Evolutionary conservation across 2,329 filamentous ascomycete genomes (phyloP).

Genomic region (Chalaropsis ovoidea): DNA sequence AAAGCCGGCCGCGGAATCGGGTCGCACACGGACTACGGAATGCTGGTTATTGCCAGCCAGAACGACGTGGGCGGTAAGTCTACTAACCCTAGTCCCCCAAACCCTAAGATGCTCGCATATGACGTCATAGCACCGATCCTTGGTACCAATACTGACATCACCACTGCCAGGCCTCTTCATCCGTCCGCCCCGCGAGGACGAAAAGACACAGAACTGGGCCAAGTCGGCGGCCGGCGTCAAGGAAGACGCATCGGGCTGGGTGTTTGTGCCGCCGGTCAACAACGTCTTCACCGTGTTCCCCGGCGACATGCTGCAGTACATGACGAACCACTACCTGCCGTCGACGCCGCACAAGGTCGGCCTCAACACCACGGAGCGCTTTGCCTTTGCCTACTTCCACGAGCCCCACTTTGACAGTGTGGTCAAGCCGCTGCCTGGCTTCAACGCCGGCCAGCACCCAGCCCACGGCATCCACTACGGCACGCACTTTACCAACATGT

Average conservation of each 20-base stretch:
- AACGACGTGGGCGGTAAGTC: constrained; percentile 39
- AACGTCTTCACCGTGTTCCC: constrained; percentile 43
- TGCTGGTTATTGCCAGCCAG: constrained; percentile 43
- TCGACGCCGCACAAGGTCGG: constrained; percentile 44
- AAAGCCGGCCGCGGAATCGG: constrained; percentile 42
- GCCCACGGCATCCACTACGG: constrained; percentile 41
- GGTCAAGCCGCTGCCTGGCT: constrained; percentile 36
- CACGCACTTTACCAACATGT: constrained; percentile 45
- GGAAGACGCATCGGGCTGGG: constrained; percentile 39
- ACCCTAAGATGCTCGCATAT: neutral
- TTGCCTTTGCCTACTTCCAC: constrained; percentile 43
- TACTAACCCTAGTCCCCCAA: constrained; percentile 24
- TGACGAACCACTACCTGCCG: constrained; percentile 38
- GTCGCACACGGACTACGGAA: constrained; percentile 43
- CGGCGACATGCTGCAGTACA: constrained; percentile 44
- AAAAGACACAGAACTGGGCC: constrained; percentile 40
- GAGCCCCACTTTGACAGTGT: constrained; percentile 42
- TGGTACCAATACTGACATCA: neutral
- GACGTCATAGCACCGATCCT: constrained; percentile 28
- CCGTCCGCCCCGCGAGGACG: constrained; percentile 35
- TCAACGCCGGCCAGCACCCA: constrained; percentile 31
- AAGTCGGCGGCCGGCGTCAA: constrained; percentile 37
- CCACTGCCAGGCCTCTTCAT: constrained; percentile 34
- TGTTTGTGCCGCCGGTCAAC: constrained; percentile 39
- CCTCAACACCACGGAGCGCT: constrained; percentile 40